A percentile compares a stretch with the other conserved stretches of the same genome.
Conservation (phyloP, 1,284 basidiomycete genomes). For the Puccinia hordei region DNA sequence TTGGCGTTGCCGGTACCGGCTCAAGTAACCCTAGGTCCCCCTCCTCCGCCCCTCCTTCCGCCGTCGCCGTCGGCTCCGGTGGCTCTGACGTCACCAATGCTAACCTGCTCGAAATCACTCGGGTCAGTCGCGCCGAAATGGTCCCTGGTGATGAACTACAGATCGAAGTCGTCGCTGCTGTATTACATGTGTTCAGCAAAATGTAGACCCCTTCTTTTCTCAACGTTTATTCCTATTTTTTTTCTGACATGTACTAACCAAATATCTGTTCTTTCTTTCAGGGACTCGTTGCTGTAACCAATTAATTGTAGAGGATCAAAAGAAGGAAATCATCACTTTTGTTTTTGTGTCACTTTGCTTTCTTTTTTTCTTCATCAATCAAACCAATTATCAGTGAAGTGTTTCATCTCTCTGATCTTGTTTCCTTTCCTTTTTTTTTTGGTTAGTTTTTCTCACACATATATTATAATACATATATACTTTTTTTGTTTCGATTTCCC, state of each 20-base stretch:
- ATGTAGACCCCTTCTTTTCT: conserved; percentile 27
- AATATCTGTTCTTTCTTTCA: not conserved
- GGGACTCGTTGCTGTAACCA: conserved; percentile 46
- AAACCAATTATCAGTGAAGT: not conserved
- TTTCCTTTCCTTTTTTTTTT: not conserved
- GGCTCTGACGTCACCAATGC: conserved; percentile 62
- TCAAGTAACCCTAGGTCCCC: conserved; percentile 57
- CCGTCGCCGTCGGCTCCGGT: conserved; percentile 58
- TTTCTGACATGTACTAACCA: not conserved
- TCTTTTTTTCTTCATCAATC: not conserved
- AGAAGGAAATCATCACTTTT: not conserved
- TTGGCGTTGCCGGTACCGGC: conserved; percentile 65
- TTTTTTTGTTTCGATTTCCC: too few relatives aligned
- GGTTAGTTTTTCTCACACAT: not conserved
- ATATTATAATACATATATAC: too few relatives aligned
- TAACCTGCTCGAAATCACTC: conserved; percentile 75
- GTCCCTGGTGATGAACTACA: conserved; percentile 67
- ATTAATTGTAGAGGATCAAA: not conserved
- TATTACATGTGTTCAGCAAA: conserved; percentile 74
- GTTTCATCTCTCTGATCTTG: not conserved
- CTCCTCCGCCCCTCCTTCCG: conserved; percentile 53
- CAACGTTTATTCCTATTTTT: not conserved
- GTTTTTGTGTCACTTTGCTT: not conserved
- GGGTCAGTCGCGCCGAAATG: conserved; percentile 69
- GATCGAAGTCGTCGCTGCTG: conserved; percentile 84